Conservation (phyloP, 2,329 filamentous ascomycete species). For the Fusarium anthophilum region DNA sequence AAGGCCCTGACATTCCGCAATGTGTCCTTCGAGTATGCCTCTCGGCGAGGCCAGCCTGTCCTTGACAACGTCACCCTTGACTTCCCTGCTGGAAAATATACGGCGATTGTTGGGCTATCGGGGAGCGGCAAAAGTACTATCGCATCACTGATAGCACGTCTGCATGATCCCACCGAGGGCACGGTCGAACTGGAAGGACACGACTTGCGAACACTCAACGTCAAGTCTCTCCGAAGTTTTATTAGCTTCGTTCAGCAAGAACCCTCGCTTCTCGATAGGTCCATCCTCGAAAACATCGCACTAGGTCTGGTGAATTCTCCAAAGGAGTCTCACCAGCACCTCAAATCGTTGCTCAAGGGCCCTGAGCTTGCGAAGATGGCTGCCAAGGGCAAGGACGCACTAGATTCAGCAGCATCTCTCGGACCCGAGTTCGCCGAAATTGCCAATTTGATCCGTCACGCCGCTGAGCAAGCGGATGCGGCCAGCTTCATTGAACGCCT, state of each 20-base stretch:
- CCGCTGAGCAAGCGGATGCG: neutral
- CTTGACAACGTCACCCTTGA: neutral
- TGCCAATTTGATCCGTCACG: neutral
- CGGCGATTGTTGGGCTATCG: neutral
- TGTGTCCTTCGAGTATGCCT: neutral
- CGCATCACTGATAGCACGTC: neutral
- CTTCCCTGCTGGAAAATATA: neutral
- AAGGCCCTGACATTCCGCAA: neutral
- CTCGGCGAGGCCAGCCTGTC: neutral
- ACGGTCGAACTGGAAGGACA: neutral
- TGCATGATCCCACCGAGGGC: neutral
- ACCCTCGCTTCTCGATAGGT: neutral
- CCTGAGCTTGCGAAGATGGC: neutral
- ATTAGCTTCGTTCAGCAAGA: neutral
- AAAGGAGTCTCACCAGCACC: neutral
- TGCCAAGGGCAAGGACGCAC: neutral
- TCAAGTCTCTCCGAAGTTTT: neutral
- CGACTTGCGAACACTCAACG: neutral
- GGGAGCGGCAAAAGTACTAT: neutral
- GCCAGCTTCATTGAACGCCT: slow-evolving; percentile 63
- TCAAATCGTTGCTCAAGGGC: neutral
- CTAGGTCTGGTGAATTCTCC: neutral
- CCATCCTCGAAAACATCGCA: neutral
- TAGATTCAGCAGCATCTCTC: neutral
- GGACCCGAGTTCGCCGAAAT: neutral